These are phyloP conservation scores for Leucocoprinus birnbaumii DNA, from an alignment of 768 basidiomycete species.

Conservation along the genomic window DNA sequence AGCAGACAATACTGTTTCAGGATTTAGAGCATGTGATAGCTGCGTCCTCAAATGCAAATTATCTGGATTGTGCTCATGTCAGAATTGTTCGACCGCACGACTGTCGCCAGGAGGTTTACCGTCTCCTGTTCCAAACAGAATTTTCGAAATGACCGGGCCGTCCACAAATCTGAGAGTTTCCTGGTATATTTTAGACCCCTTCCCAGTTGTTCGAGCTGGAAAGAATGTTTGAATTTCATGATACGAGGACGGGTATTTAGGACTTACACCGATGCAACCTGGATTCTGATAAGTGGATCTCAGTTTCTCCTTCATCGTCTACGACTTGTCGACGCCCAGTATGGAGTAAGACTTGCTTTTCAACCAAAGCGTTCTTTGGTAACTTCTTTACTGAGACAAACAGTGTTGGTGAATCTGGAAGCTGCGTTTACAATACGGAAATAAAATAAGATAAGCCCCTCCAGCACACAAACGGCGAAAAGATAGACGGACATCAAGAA, in stretches of 20 bases:
- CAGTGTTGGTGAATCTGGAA: slow-evolving; percentile 36
- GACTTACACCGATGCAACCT: neutral
- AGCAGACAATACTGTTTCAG: slow-evolving; percentile 30
- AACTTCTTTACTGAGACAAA: slow-evolving; percentile 62
- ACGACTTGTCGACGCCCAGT: slow-evolving; percentile 52
- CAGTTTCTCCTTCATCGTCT: slow-evolving; percentile 46
- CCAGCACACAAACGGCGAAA: slow-evolving; percentile 12
- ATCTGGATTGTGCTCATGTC: neutral
- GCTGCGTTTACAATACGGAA: neutral
- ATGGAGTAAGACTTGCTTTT: slow-evolving; percentile 75
- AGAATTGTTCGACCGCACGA: too few relatives aligned
- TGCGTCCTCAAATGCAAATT: neutral
- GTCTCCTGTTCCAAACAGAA: slow-evolving; percentile 5
- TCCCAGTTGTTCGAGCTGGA: neutral
- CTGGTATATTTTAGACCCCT: neutral
- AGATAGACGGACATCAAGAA: slow-evolving; percentile 16
- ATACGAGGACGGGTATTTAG: too few relatives aligned
- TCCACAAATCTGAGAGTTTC: slow-evolving; percentile 3
- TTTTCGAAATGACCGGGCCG: neutral
- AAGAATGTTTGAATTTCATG: neutral
- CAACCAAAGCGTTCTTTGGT: slow-evolving; percentile 69
- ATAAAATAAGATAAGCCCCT: too few relatives aligned
- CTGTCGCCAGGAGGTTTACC: too few relatives aligned
- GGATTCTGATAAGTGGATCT: slow-evolving; percentile 17
- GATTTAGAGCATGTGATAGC: neutral